Conservation (phyloP, 768 basidiomycete genomes). For the Psilocybe sp. region DNA sequence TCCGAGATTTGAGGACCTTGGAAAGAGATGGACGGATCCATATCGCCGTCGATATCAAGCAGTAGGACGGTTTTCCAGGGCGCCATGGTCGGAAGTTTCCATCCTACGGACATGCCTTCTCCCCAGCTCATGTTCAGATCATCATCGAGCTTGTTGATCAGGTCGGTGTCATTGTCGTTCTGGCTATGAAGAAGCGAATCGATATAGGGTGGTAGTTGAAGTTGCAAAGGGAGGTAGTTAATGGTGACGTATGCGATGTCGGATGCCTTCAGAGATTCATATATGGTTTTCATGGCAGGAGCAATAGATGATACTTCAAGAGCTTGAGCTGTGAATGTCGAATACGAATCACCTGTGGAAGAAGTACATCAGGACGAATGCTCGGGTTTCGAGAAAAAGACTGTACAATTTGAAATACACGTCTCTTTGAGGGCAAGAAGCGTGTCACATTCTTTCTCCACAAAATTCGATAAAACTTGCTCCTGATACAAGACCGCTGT, state of each 20-base stretch:
- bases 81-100: conserved; percentile 67
- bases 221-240: conserved; percentile 75
- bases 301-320: conserved; percentile 70
- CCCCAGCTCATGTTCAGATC: conserved; percentile 60
- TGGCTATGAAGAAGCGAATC: conserved; percentile 68
- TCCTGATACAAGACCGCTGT: conserved; percentile 92
- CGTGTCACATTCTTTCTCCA: conserved; percentile 75
- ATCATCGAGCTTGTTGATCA: conserved; percentile 47
- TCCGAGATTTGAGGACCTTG: conserved; percentile 55
- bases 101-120: conserved; percentile 65
- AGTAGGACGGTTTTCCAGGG: conserved; percentile 94
- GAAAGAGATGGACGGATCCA: conserved; percentile 60
- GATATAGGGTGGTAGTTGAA: conserved; percentile 83
- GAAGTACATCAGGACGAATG: neutral
- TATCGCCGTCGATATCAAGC: conserved; percentile 54
- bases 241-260: conserved; percentile 78
- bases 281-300: conserved; percentile 75
- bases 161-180: conserved; percentile 55
- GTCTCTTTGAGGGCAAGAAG: conserved; percentile 72
- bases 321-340: conserved; percentile 53
- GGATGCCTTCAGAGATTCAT: conserved; percentile 72
- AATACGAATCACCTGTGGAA: conserved; percentile 55
- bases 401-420: conserved; percentile 59
- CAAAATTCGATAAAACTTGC: conserved; percentile 83
- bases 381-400: conserved; percentile 6